These are phyloP conservation scores for Xylaria curta DNA, from an alignment of 495 filamentous ascomycete genomes.

Conservation along the genomic window DNA sequence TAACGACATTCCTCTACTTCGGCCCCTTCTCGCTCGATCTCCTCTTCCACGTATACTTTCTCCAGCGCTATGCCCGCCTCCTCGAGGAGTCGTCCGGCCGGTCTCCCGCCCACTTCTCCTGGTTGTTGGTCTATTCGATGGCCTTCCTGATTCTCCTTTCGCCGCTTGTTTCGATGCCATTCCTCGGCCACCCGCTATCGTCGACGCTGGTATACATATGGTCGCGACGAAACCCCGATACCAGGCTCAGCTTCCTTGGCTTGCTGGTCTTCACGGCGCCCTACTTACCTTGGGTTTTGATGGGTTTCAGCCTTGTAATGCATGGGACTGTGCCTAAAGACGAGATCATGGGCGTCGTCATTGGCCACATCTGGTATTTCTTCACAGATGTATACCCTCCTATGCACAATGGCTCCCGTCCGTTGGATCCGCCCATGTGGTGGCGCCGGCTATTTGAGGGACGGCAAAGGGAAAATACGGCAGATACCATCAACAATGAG, in stretches of 20 bases:
- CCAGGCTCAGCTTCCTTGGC: slow-evolving; percentile 87
- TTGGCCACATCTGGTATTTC: slow-evolving; percentile 98
- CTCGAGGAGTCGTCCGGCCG: slow-evolving; percentile 92
- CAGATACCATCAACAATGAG: slow-evolving; percentile 58
- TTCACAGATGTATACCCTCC: slow-evolving; percentile 96
- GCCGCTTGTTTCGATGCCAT: slow-evolving; percentile 84
- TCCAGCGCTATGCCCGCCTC: slow-evolving; percentile 93
- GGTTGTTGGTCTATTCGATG: slow-evolving; percentile 87
- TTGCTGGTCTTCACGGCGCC: slow-evolving; percentile 90
- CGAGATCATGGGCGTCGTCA: slow-evolving; percentile 90
- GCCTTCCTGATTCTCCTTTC: slow-evolving; percentile 78
- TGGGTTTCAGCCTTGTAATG: slow-evolving; percentile 84
- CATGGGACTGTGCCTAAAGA: slow-evolving; percentile 91
- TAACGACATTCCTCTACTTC: slow-evolving; percentile 97
- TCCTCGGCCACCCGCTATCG: slow-evolving; percentile 87
- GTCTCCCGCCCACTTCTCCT: slow-evolving; percentile 91
- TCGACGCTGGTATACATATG: slow-evolving; percentile 97
- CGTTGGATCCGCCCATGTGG: slow-evolving; percentile 88
- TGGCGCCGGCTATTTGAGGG: slow-evolving; percentile 87
- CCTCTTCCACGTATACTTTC: slow-evolving; percentile 98
- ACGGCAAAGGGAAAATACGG: slow-evolving; percentile 51
- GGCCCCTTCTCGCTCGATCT: slow-evolving; percentile 93
- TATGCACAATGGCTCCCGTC: slow-evolving; percentile 81
- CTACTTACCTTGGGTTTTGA: slow-evolving; percentile 95
- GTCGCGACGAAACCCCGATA: slow-evolving; percentile 93